Percentiles rank a stretch among this genome's conserved stretches.
phyloP scores from a whole-genome alignment of 352 stramenopile species.

The Phytophthora megakarya region DNA sequence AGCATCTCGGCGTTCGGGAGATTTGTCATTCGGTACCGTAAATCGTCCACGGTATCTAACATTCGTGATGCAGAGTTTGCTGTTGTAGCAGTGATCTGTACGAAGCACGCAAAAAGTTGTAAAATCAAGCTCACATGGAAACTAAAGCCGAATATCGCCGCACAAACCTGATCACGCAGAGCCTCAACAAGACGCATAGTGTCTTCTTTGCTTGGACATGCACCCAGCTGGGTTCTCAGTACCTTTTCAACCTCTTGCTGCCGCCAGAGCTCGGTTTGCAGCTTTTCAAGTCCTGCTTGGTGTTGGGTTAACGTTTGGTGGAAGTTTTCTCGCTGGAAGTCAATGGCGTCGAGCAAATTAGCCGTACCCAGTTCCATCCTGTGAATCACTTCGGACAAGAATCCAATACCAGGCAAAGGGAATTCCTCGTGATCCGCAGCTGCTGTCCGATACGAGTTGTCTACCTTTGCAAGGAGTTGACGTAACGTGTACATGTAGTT shows the following conservation, averaged over 20 bases:
- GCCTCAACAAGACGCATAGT: constrained; percentile 58
- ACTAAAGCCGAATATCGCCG: not conserved
- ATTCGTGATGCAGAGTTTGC: constrained; percentile 47
- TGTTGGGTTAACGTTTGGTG: constrained; percentile 48
- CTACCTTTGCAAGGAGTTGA: constrained; percentile 41
- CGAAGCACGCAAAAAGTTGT: not conserved
- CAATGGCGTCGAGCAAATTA: constrained; percentile 56
- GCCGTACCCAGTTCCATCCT: constrained; percentile 70
- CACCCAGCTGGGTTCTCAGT: constrained; percentile 47
- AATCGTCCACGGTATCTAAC: constrained; percentile 57
- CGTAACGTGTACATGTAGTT: constrained; percentile 52
- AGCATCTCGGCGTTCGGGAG: constrained; percentile 57
- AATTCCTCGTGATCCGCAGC: constrained; percentile 23
- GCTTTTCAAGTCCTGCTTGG: constrained; percentile 44
- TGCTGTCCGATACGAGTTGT: constrained; percentile 35
- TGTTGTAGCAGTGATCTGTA: constrained; percentile 45
- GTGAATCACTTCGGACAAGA: constrained; percentile 49
- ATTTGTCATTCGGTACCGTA: constrained; percentile 49
- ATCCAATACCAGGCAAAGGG: constrained; percentile 19
- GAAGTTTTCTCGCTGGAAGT: constrained; percentile 57
- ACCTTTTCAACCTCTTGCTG: constrained; percentile 53
- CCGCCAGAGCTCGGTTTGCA: constrained; percentile 49
- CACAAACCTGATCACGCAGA: constrained; percentile 58
- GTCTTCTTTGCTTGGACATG: constrained; percentile 68
- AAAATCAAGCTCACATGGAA: not conserved